Evolutionary conservation across 2,329 filamentous ascomycete species (phyloP).

Genomic region (Cadophora malorum): DNA sequence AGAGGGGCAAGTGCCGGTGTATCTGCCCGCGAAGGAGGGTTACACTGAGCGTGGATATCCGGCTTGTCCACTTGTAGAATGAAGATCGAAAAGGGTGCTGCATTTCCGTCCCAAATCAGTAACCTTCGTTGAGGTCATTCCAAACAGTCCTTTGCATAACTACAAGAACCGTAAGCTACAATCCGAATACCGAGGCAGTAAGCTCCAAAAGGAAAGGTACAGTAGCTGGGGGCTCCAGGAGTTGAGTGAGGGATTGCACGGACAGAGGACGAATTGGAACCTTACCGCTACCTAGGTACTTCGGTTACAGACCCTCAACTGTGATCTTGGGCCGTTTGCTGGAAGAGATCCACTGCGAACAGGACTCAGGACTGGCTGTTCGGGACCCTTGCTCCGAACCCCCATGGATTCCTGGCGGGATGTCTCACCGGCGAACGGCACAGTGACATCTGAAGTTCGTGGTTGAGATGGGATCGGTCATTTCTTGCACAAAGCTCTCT

Average conservation of each 20-base stretch:
- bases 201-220: conserved; percentile 1
- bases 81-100: background rate
- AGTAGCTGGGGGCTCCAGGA: background rate
- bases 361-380: background rate
- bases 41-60: conserved; percentile 10
- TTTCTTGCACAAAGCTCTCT: background rate
- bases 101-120: background rate
- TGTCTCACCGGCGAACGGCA: conserved; percentile 7
- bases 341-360: conserved; percentile 1
- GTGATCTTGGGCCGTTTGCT: conserved; percentile 15
- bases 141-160: background rate
- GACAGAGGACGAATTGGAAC: background rate
- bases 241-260: conserved; percentile 9
- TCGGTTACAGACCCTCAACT: conserved; percentile 7
- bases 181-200: conserved; percentile 8
- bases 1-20: conserved; percentile 4
- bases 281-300: background rate
- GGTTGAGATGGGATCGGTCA: background rate
- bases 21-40: conserved; percentile 1
- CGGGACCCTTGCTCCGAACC: background rate
- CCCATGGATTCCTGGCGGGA: background rate
- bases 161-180: background rate
- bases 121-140: background rate
- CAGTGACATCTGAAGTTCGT: conserved; percentile 1
- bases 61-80: background rate